Conservation (phyloP, 495 filamentous ascomycete species). For the Penicillium silybi region DNA sequence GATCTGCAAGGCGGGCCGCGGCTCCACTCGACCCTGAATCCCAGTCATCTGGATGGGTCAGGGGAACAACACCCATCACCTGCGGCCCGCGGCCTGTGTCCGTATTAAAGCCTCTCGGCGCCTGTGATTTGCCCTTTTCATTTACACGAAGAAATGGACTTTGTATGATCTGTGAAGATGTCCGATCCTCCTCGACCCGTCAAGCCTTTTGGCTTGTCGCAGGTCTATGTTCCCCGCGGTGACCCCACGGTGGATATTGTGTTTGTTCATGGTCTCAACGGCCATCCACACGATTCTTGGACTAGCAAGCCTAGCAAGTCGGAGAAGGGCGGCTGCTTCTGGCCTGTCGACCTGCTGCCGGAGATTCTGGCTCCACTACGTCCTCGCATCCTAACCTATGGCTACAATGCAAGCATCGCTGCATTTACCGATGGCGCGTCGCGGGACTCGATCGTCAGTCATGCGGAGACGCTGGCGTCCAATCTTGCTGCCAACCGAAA, state of each 20-base stretch:
- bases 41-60: slow-evolving; percentile 20
- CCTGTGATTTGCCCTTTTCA: background rate
- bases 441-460: slow-evolving; percentile 74
- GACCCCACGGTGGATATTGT: slow-evolving; percentile 52
- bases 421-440: slow-evolving; percentile 57
- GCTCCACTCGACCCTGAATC: background rate
- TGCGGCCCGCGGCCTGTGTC: slow-evolving; percentile 1
- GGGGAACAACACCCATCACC: slow-evolving; percentile 15
- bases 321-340: slow-evolving; percentile 52
- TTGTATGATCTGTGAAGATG: slow-evolving; percentile 18
- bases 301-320: slow-evolving; percentile 45
- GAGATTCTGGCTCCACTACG: slow-evolving; percentile 54
- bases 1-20: slow-evolving; percentile 5
- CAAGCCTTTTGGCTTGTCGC: slow-evolving; percentile 64
- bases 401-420: slow-evolving; percentile 78
- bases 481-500: slow-evolving; percentile 55
- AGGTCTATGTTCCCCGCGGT: slow-evolving; percentile 56
- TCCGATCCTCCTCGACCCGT: slow-evolving; percentile 35
- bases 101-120: background rate
- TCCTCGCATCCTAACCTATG: slow-evolving; percentile 74
- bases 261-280: slow-evolving; percentile 81
- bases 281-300: slow-evolving; percentile 73
- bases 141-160: slow-evolving; percentile 2
- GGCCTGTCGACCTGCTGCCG: slow-evolving; percentile 74
- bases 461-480: slow-evolving; percentile 76